phyloP scores from a whole-genome alignment of 1,139 yeast genomes.

The Hyphopichia burtonii region DNA sequence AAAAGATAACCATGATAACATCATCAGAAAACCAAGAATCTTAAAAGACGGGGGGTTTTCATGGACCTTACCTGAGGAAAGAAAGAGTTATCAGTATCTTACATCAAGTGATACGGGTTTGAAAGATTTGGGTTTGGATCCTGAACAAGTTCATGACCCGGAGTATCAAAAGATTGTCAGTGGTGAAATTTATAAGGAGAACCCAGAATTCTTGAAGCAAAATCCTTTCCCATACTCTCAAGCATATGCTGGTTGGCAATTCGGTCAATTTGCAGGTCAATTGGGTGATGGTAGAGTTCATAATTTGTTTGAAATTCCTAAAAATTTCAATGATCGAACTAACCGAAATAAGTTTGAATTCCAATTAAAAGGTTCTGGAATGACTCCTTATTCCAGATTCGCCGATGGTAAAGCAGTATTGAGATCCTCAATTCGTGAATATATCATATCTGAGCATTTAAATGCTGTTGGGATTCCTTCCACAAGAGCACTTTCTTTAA shows the following conservation, averaged over 20 bases:
- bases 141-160: constrained; percentile 33
- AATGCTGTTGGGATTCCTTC: constrained; percentile 83
- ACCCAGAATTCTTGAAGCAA: constrained; percentile 24
- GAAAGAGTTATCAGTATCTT: constrained; percentile 55
- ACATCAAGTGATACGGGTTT: constrained; percentile 63
- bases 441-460: constrained; percentile 78
- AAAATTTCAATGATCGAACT: constrained; percentile 11
- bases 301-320: constrained; percentile 68
- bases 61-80: constrained; percentile 62
- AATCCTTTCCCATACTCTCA: constrained; percentile 78
- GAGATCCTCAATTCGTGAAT: constrained; percentile 85
- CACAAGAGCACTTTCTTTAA: constrained; percentile 76
- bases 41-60: constrained; percentile 68
- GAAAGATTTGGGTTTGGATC: constrained; percentile 55
- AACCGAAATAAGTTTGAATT: constrained; percentile 52
- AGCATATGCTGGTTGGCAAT: constrained; percentile 95
- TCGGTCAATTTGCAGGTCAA: constrained; percentile 96
- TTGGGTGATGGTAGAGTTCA: constrained; percentile 93
- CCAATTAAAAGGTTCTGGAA: constrained; percentile 84
- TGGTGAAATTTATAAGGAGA: constrained; percentile 49
- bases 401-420: constrained; percentile 97
- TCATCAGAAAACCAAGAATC: constrained; percentile 55
- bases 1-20: constrained; percentile 30
- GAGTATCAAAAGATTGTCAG: constrained; percentile 58
- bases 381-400: constrained; percentile 88